Conservation (phyloP, 345 rosid genomes). For the Eucalyptus urophylla region DNA sequence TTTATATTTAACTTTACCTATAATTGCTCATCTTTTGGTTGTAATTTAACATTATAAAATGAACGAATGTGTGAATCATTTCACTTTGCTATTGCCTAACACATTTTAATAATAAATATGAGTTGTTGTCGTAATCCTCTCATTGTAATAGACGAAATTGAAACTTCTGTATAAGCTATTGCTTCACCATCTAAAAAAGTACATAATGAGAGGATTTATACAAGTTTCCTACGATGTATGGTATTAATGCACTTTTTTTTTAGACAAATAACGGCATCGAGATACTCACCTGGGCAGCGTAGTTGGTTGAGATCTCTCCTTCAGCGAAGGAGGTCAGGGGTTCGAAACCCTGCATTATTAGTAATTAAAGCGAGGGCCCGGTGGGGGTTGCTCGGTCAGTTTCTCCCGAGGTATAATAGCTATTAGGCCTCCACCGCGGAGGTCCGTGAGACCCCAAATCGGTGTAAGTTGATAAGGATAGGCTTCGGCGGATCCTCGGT, state of each 20-base stretch:
- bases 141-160: background rate
- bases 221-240: background rate
- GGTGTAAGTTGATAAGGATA: too few relatives aligned
- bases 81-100: background rate
- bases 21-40: background rate
- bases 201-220: background rate
- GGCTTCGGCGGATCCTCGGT: too few relatives aligned
- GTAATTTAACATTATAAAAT: background rate
- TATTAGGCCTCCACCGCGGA: too few relatives aligned
- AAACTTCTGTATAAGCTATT: background rate
- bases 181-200: background rate
- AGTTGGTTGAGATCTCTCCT: too few relatives aligned
- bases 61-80: background rate
- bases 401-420: too few relatives aligned
- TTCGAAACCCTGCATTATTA: too few relatives aligned
- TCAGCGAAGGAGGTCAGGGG: too few relatives aligned
- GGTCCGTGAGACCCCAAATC: too few relatives aligned
- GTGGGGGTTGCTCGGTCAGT: too few relatives aligned
- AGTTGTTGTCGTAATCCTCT: background rate
- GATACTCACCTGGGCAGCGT: background rate
- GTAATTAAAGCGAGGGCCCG: too few relatives aligned
- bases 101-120: background rate
- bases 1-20: background rate
- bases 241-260: background rate
- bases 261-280: background rate